Conservation (phyloP, 331 rosid genomes). For the Spiraea crenata region DNA sequence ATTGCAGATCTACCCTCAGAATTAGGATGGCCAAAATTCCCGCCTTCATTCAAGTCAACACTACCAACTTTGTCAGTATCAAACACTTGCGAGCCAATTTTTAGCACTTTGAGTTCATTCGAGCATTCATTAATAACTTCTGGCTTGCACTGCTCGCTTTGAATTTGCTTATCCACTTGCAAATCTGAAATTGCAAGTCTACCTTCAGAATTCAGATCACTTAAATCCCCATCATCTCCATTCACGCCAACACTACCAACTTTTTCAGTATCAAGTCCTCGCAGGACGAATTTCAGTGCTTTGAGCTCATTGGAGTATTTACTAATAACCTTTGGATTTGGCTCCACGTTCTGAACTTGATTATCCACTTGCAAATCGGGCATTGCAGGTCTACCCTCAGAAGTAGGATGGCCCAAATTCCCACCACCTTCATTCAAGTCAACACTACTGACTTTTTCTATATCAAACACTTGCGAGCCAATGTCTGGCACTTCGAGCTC, state of each 20-base stretch:
- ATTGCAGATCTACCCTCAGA: constrained; percentile 30
- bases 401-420: constrained; percentile 26
- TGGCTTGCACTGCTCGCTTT: constrained; percentile 37
- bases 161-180: constrained; percentile 37
- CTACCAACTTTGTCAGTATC: constrained; percentile 34
- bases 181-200: not conserved
- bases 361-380: constrained; percentile 17
- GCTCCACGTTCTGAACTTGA: constrained; percentile 19
- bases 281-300: no score
- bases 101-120: constrained; percentile 37
- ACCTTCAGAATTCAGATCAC: constrained; percentile 25
- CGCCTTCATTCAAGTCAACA: constrained; percentile 38
- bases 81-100: constrained; percentile 35
- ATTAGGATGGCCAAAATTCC: constrained; percentile 26
- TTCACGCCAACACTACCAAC: no score
- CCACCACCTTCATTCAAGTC: constrained; percentile 42
- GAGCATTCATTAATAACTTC: constrained; percentile 32
- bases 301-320: no score
- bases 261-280: no score
- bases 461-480: constrained; percentile 32
- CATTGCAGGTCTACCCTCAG: constrained; percentile 29
- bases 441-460: constrained; percentile 31
- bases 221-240: no score
- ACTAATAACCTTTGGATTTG: constrained; percentile 18
- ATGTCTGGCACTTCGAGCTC: constrained; percentile 42